A percentile compares a stretch with the other conserved stretches of the same genome.
Evolutionary conservation across 1,284 basidiomycete genomes (phyloP).

Genomic region (Trametes hirsuta): DNA sequence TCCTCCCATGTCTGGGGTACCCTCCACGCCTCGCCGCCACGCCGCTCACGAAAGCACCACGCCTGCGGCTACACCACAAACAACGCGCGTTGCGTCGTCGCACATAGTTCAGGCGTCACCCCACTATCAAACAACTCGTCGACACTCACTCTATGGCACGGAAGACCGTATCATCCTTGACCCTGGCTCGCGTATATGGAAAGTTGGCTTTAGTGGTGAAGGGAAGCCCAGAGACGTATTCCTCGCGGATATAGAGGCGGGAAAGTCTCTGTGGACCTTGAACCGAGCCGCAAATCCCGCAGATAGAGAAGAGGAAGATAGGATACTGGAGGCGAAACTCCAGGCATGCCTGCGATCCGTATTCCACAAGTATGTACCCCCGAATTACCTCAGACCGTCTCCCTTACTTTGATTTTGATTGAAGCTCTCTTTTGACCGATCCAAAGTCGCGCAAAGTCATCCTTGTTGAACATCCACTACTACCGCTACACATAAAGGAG

Average conservation of each 20-base stretch:
- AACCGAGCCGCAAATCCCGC: constrained; percentile 53
- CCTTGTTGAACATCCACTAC: constrained; percentile 85
- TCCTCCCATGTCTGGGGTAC: constrained; percentile 33
- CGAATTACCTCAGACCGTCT: not conserved
- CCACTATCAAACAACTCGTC: constrained; percentile 75
- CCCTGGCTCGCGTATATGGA: constrained; percentile 84
- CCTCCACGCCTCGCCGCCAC: constrained; percentile 51
- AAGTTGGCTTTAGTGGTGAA: constrained; percentile 89
- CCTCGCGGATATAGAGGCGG: constrained; percentile 48
- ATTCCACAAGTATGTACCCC: constrained; percentile 76
- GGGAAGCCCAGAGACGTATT: constrained; percentile 81
- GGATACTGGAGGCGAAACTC: constrained; percentile 68
- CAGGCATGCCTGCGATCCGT: constrained; percentile 74
- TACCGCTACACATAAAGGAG: constrained; percentile 88
- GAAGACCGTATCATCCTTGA: constrained; percentile 88
- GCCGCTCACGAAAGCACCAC: constrained; percentile 26
- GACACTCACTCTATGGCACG: constrained; percentile 83
- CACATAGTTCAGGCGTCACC: constrained; percentile 67
- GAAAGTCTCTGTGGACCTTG: constrained; percentile 61
- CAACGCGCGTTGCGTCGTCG: constrained; percentile 49
- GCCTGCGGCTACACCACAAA: constrained; percentile 53
- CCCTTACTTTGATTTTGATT: constrained; percentile 17
- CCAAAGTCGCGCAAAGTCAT: constrained; percentile 94
- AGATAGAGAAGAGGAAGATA: constrained; percentile 74
- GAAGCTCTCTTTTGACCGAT: constrained; percentile 88